A percentile compares a stretch with the other conserved stretches of the same genome.
Conservation (phyloP, 2,329 filamentous ascomycete species). For the Aspergillus sergii region DNA sequence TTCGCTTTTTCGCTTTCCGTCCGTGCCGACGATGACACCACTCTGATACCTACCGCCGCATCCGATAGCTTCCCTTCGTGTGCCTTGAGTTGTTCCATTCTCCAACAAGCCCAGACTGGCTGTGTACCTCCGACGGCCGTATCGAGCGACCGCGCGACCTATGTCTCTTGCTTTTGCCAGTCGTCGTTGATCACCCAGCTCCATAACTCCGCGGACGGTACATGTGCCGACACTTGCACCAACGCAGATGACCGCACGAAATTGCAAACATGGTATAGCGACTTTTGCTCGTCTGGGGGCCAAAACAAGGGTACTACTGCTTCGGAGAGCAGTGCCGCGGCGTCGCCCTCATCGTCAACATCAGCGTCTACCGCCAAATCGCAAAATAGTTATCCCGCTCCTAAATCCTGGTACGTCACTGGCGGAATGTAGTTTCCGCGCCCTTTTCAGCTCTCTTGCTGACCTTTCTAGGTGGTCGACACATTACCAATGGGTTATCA, state of each 20-base stretch:
- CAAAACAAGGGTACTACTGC: slow-evolving; percentile 34
- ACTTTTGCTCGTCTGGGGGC: slow-evolving; percentile 61
- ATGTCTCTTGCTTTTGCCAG: slow-evolving; percentile 74
- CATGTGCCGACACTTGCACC: slow-evolving; percentile 65
- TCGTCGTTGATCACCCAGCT: slow-evolving; percentile 63
- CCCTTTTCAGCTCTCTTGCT: neutral
- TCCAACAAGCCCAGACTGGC: slow-evolving; percentile 70
- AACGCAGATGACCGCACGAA: slow-evolving; percentile 55
- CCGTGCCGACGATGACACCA: slow-evolving; percentile 25
- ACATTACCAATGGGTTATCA: slow-evolving; percentile 80
- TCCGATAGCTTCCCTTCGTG: slow-evolving; percentile 62
- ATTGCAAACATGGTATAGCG: slow-evolving; percentile 71
- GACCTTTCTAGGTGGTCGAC: slow-evolving; percentile 39
- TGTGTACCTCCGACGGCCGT: slow-evolving; percentile 65
- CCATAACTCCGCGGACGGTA: slow-evolving; percentile 56
- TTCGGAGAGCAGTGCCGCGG: slow-evolving; percentile 14
- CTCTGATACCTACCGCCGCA: slow-evolving; percentile 39
- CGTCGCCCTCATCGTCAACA: neutral
- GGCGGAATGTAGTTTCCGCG: neutral
- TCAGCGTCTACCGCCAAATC: slow-evolving; percentile 1
- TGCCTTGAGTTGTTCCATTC: slow-evolving; percentile 59
- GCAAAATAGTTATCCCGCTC: slow-evolving; percentile 13
- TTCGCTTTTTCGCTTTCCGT: slow-evolving; percentile 25
- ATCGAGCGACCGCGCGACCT: slow-evolving; percentile 54
- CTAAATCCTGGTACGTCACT: slow-evolving; percentile 29